Percentiles rank a stretch among this genome's conserved stretches.
Conservation (phyloP, 2,329 filamentous ascomycete genomes). For the Trichoderma semiorbis region DNA sequence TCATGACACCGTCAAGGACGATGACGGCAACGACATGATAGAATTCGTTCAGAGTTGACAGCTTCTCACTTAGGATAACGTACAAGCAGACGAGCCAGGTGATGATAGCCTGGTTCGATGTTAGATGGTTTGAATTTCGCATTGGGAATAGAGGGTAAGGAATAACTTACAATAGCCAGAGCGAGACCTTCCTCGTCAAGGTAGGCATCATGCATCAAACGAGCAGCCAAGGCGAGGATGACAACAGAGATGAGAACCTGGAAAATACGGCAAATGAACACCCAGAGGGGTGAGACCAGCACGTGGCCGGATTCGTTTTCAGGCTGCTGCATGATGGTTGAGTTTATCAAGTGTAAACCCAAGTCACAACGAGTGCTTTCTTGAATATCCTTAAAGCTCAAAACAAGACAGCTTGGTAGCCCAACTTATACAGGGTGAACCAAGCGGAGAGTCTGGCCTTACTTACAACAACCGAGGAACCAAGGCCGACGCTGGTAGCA, state of each 20-base stretch:
- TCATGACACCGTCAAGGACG: constrained; percentile 41
- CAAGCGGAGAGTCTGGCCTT: neutral
- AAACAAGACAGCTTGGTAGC: neutral
- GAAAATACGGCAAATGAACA: constrained; percentile 39
- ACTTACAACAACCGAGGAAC: neutral
- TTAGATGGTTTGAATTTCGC: constrained; percentile 17
- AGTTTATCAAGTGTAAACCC: neutral
- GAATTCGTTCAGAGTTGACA: constrained; percentile 30
- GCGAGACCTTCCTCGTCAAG: constrained; percentile 40
- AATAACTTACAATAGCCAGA: constrained; percentile 38
- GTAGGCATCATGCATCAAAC: constrained; percentile 40
- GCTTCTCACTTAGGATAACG: constrained; percentile 40
- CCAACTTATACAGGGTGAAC: neutral
- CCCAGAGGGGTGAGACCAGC: constrained; percentile 42
- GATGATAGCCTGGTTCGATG: constrained; percentile 37
- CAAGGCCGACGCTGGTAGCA: neutral
- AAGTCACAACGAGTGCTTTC: neutral
- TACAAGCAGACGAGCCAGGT: constrained; percentile 45
- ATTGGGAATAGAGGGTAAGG: neutral
- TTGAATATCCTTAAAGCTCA: neutral
- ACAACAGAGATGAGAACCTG: constrained; percentile 43
- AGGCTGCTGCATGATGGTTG: constrained; percentile 23
- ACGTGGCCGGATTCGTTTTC: constrained; percentile 26
- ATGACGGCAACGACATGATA: constrained; percentile 47
- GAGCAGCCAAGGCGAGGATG: constrained; percentile 41